Percentiles rank a stretch among this genome's conserved stretches.
Conservation (phyloP, 2,329 filamentous ascomycete species). For the Elsinoe fawcettii region DNA sequence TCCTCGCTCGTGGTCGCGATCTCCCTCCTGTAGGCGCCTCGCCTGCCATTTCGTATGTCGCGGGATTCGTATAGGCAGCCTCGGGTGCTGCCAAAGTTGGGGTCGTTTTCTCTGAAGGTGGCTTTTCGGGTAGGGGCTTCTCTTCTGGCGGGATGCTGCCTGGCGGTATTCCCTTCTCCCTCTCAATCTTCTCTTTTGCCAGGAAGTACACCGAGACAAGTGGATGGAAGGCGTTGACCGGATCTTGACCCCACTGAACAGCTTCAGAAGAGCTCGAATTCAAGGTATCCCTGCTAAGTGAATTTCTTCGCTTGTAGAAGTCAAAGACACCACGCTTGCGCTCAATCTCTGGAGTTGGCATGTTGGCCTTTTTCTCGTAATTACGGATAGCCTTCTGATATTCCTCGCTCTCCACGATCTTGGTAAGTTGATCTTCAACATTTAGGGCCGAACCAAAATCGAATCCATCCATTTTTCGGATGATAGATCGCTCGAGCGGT, state of each 20-base stretch:
- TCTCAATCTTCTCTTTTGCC: constrained; percentile 87
- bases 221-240: constrained; percentile 86
- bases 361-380: constrained; percentile 58
- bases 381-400: constrained; percentile 78
- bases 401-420: constrained; percentile 85
- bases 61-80: constrained; percentile 79
- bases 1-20: constrained; percentile 75
- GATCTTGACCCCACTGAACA: constrained; percentile 73
- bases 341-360: constrained; percentile 50
- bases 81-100: constrained; percentile 74
- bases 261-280: constrained; percentile 77
- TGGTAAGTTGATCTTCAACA: constrained; percentile 73
- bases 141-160: constrained; percentile 49
- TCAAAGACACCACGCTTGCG: constrained; percentile 95
- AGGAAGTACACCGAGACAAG: constrained; percentile 91
- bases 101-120: constrained; percentile 37
- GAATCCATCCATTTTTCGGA: constrained; percentile 94
- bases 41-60: constrained; percentile 78
- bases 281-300: constrained; percentile 81
- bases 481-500: constrained; percentile 72
- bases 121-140: constrained; percentile 36
- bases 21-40: constrained; percentile 80
- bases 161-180: constrained; percentile 58
- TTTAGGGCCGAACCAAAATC: constrained; percentile 85
- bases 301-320: constrained; percentile 93